Conservation (phyloP, 2,329 filamentous ascomycete genomes). For the Zarea fungicola region DNA sequence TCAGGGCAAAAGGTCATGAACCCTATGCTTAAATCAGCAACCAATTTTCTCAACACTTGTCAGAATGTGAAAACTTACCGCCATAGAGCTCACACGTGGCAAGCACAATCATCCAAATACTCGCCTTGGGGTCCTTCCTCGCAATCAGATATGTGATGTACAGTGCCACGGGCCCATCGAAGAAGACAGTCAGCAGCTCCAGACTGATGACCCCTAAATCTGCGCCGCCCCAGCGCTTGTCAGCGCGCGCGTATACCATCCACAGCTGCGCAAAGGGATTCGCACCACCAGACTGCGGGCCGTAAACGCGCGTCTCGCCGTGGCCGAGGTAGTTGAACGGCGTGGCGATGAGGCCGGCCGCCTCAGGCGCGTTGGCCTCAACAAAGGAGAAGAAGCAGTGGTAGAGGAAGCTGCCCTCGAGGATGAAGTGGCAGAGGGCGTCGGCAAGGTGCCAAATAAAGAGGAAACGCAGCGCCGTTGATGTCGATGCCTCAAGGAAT, state of each 20-base stretch:
- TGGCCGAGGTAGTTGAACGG: conserved; percentile 49
- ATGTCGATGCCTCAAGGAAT: conserved; percentile 44
- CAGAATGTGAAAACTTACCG: conserved; percentile 32
- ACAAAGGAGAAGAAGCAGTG: conserved; percentile 76
- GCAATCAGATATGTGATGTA: conserved; percentile 57
- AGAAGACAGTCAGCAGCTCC: conserved; percentile 60
- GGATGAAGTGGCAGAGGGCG: conserved; percentile 81
- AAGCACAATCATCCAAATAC: conserved; percentile 59
- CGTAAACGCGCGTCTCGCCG: conserved; percentile 44
- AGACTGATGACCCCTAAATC: conserved; percentile 59
- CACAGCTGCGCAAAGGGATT: conserved; percentile 55
- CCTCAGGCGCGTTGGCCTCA: conserved; percentile 25
- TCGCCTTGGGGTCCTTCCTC: conserved; percentile 47
- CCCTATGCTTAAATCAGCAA: conserved; percentile 30
- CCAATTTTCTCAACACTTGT: background rate
- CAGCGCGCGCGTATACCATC: conserved; percentile 65
- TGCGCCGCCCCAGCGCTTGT: conserved; percentile 57
- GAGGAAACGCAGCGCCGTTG: conserved; percentile 62
- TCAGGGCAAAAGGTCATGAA: conserved; percentile 70
- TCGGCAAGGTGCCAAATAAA: conserved; percentile 97
- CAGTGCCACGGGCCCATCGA: conserved; percentile 54
- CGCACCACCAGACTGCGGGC: conserved; percentile 50
- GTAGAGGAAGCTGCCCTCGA: conserved; percentile 89
- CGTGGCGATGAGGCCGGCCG: conserved; percentile 38
- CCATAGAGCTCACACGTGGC: conserved; percentile 64